Evolutionary conservation across 352 stramenopile species (phyloP), one percentile per base, ranked within the genome.

Genomic region (Phytopythium litorale): DNA sequence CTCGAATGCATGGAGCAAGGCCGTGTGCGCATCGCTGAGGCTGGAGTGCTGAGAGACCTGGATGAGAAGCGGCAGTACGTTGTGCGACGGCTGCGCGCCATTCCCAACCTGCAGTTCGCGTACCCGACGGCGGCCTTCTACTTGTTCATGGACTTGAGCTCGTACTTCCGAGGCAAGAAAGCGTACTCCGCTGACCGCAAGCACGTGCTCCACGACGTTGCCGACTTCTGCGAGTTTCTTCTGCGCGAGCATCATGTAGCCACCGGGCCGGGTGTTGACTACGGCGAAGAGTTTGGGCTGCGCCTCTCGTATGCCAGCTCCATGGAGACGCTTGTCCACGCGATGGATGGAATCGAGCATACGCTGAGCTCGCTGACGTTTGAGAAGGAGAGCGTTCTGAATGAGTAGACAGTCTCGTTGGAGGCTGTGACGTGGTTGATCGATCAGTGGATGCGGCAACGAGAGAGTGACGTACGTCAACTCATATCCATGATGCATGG

Each of bases 281-380:
- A 99, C 73, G 96, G 96, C 33, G 91, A 96, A n/a, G 75, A 87
- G 18, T 88, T 88, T 37, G 94, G 90, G 13, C 66, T 99, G 16
- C 92, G 97, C 15, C 90, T 99, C 63, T 98, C 92, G 67, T 99
- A 99, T 75, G 96, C 96, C 16, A 97, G 94, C 35, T 94, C 89
- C 21, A 88, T 97, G 76, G 90, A 98, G 55, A 86, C 73, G 21
- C 71, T 92, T 49, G 66, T 81, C 46, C 72, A 88, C 54, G 72
- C 78, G 23, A 80, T 91, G 74, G 72, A 89, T 62, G 80, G 78
- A 0, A 42, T 92, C 4, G 76, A 91, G 51, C 65, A 68, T 18
- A 75, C 76, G 28, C 67, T 91, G 18, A 66, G 68, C 43, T 91
- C 79, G 61, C 66, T 90, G 37, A 72, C 62, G 19, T 56, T 79